Base-by-base conservation (phyloP, 1,139 yeast species). In the Kodamaea plutei region DNA sequence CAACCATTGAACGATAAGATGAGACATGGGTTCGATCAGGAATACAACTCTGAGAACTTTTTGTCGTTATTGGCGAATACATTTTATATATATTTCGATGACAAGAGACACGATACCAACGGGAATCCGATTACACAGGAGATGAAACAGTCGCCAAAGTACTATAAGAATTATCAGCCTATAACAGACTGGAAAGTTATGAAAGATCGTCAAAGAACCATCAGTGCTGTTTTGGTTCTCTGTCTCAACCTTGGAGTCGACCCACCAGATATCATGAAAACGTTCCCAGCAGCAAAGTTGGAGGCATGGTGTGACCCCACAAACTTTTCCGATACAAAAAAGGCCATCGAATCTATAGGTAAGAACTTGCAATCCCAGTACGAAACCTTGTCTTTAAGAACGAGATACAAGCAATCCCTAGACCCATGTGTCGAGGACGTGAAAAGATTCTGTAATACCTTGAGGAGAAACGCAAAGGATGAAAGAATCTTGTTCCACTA, bases 381-480 rank as follows among this genome's bases (percentile, higher is more conserved):
- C 54, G 97, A 91, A 54, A 82, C 93, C 0, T 68, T 91, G 29
- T 83, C 95, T 3, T 68, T 88, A 38, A 69, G 96, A 42, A 88
- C 96, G 2, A 72, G 95, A 35, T 89, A 89, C 56, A 91, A 89
- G 52, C 95, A 84, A 49, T 80, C 88, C 26, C 61, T 91, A 34
- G 98, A 91, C 52, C 97, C 98, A 1, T 84, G 93, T 36, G 96
- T 89, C 14, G 98, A 91, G 52, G 99, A 91, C 51, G 84, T 89
- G 22, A 91, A 89, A 51, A 68, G 97, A 38, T 84, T 91, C 47
- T 89, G 97, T 53, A 84, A 85, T 45, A 83, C 94, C 1, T 62
- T 91, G 40, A 67, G 98, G 45, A 69, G 97, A 35, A 84, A 84
- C 36, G 95, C 97, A 4, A 84, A 91, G 50, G 97, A 91, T 40